Evolutionary conservation across 2,329 filamentous ascomycete genomes (phyloP), one percentile per base, ranked within the genome.

Genomic region (Alternaria alternata): DNA sequence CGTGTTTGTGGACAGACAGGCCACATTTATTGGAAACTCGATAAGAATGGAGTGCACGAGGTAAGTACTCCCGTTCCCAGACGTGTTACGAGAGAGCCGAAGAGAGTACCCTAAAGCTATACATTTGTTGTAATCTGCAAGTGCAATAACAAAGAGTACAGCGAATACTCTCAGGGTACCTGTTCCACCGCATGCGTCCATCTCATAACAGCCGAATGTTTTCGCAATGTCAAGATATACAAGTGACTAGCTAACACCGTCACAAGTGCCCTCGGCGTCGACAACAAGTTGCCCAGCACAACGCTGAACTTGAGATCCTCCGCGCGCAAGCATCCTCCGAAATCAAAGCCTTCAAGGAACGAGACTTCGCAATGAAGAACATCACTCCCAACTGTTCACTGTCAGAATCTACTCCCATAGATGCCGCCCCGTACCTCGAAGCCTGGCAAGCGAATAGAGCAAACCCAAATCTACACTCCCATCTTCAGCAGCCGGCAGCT

Each of bases 251-350:
- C 52, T 54, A 7, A 56, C 14, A 14, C 18, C 14, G 14, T n/a
- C n/a, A 18, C 32, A 43, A 58, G 55, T 58, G 55, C 9, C 49
- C 26, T 5, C 38, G 7, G 20, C 49, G 51, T 14, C 42, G 16
- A 14, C 24, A 36, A n/a, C 41, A 58, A 24, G 22, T 12, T 18
- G 9, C 16, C 7, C n/a, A 32, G 7, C 30, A 26, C 12, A 7
- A 9, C 11, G 8, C 9, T 2, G 41, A 58, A 46, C 24, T 47
- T 16, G 18, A 53, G 11, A 16, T 11, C 24, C 48, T 30, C 24
- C 49, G 34, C 7, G 48, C 24, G 14, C 32, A 46, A 46, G 26
- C 34, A 34, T 41, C n/a, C 41, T 8, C 49, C 20, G 55, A 58
- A 41, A 26, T 54, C 7, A 26, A 32, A 20, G 34, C 49, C 8